Percentiles rank a stretch among this genome's conserved stretches.
phyloP scores from a whole-genome alignment of 2,329 filamentous ascomycete genomes.

The Alternaria alternata region DNA sequence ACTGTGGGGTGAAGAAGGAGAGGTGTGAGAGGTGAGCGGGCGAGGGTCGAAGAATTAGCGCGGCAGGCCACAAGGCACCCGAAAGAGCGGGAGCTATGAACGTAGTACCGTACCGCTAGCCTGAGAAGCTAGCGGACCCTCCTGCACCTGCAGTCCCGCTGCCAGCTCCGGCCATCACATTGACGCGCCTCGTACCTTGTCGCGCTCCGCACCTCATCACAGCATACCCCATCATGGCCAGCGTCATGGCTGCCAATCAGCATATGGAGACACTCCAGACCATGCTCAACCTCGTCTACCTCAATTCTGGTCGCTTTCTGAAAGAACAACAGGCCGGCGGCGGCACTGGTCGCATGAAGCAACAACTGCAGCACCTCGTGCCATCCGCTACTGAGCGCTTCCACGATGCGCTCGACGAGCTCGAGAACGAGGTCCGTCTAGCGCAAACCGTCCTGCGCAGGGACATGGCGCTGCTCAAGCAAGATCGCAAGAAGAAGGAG shows the following conservation, averaged over 20 bases:
- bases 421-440: conserved; percentile 56
- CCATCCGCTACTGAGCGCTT: conserved; percentile 55
- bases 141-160: not conserved
- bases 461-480: conserved; percentile 48
- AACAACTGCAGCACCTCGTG: conserved; percentile 50
- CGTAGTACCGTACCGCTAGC: conserved; percentile 1
- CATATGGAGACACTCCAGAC: conserved; percentile 56
- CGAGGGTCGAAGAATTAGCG: conserved; percentile 37
- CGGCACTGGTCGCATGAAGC: conserved; percentile 40
- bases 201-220: not conserved
- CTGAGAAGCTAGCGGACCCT: not conserved
- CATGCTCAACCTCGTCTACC: conserved; percentile 58
- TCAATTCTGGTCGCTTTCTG: conserved; percentile 56
- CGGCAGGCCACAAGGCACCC: conserved; percentile 29
- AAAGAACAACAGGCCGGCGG: conserved; percentile 49
- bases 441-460: conserved; percentile 47
- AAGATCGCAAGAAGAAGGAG: conserved; percentile 47
- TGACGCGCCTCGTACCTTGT: not conserved
- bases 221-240: conserved; percentile 18
- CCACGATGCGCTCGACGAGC: conserved; percentile 61
- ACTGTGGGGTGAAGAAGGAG: conserved; percentile 49
- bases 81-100: conserved; percentile 23
- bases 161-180: not conserved
- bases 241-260: conserved; percentile 22
- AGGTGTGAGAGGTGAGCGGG: conserved; percentile 31